Evolutionary conservation across 129 eudicot species (phyloP).

Genomic region (Saussurea involucrata): DNA sequence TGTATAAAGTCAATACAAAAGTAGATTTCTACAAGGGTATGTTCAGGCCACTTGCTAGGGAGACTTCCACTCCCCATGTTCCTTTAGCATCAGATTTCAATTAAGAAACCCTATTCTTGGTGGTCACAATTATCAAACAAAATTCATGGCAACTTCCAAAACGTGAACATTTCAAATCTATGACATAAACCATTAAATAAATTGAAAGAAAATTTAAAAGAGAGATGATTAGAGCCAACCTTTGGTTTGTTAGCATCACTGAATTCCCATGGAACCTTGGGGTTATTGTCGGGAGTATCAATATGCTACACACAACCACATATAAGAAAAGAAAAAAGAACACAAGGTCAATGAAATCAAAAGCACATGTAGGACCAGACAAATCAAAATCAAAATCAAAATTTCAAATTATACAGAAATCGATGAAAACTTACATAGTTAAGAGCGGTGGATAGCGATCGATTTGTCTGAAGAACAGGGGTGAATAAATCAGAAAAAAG

Average conservation of each 20-base stretch:
- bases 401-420: background rate
- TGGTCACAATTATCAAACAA: background rate
- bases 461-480: conserved; percentile 44
- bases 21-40: background rate
- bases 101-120: background rate
- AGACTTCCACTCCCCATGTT: too few species aligned
- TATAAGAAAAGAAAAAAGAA: conserved; percentile 3
- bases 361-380: background rate
- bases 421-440: conserved; percentile 71
- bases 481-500: background rate
- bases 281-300: conserved; percentile 88
- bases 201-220: background rate
- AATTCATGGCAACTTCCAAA: background rate
- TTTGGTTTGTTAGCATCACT: conserved; percentile 53
- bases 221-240: conserved; percentile 40
- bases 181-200: background rate
- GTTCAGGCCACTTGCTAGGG: too few species aligned
- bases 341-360: conserved; percentile 4
- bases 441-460: conserved; percentile 88
- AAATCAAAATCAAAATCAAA: background rate
- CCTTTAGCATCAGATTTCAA: background rate
- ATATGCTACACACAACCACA: conserved; percentile 56
- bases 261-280: conserved; percentile 85
- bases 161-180: background rate
- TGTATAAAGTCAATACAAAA: background rate